phyloP scores from a whole-genome alignment of 1,284 basidiomycete genomes.

The Moesziomyces sp. region DNA sequence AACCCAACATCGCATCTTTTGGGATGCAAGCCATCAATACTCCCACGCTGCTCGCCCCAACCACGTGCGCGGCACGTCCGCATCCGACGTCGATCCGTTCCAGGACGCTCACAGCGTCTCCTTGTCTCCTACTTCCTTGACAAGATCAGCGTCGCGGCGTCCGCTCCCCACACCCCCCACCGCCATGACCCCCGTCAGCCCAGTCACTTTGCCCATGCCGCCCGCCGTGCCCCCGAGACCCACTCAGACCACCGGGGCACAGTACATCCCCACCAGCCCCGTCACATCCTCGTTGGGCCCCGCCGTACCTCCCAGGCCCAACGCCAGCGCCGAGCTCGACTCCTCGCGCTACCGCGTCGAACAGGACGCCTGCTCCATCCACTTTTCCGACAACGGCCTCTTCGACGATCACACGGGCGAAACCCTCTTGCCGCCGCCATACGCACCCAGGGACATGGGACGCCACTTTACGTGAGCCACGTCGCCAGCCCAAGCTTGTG shows the following conservation, averaged over 20 bases:
- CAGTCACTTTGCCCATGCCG: conserved; percentile 8
- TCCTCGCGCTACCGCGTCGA: conserved; percentile 19
- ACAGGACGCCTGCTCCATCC: conserved; percentile 32
- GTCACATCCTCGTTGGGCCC: no score
- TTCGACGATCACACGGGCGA: conserved; percentile 34
- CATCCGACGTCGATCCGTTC: conserved; percentile 17
- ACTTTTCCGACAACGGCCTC: conserved; percentile 29
- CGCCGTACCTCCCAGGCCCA: no score
- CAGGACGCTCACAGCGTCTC: conserved; percentile 11
- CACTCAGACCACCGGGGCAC: background rate
- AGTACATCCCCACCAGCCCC: no score
- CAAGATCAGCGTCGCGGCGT: conserved; percentile 20
- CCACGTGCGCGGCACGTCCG: conserved; percentile 13
- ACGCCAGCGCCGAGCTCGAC: no score
- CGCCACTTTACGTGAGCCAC: conserved; percentile 17
- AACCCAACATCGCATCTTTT: background rate
- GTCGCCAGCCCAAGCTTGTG: background rate
- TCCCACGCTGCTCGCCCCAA: background rate
- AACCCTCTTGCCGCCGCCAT: conserved; percentile 36
- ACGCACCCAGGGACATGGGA: conserved; percentile 23
- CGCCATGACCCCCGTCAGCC: conserved; percentile 12
- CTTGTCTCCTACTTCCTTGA: background rate
- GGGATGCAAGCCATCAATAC: conserved; percentile 1
- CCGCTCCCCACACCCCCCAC: conserved; percentile 31
- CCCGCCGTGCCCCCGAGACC: background rate